Base-by-base conservation (phyloP, 257 asterid species). In the Eustoma russellianum region DNA sequence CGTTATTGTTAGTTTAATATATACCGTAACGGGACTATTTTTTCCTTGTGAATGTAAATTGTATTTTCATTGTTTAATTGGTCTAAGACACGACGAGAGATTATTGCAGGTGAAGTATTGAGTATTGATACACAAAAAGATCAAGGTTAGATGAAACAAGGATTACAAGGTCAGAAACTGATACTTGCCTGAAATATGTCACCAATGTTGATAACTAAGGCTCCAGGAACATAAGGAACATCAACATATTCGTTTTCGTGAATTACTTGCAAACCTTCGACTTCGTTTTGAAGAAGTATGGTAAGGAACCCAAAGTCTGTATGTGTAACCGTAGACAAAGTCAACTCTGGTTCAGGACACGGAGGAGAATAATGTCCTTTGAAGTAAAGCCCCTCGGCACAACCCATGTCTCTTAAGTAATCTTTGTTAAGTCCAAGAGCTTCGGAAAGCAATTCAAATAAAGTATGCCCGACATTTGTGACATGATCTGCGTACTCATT, bases 181-280 rank as follows among this genome's bases (percentile, higher is more conserved):
- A n/a, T n/a, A n/a, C n/a, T n/a, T n/a, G n/a, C 91, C 91, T 86
- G 95, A 14, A 83, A 62, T 76, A 83, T 69, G 52, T 87, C 88
- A 7, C 85, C 96, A 53, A 87, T 74, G 58, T 83, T 86, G 66
- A 79, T 76, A 1, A 79, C 77, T 48, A 86, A 54, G 18, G 72
- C 71, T 28, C 81, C 89, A 7, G 70, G 57, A 7, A 83, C 7
- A 33, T 88, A 91, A 0, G 52, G 61, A 28, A 86, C 75, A 45
- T 83, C 59, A 2, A 64, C 33, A 67, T 77, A 79, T 12, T 75
- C 77, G 53, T 81, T 68, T 0, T 75, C 54, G 19, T 60, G 85
- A 52, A 87, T 50, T 40, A 75, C 74, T 53, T 81, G 96, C 33
- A 87, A 92, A 61, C 88, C 94, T 0, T 83, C 89, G 1, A 69